Base-by-base conservation (phyloP, 1,284 basidiomycete genomes). In the Schizophyllum commune region DNA sequence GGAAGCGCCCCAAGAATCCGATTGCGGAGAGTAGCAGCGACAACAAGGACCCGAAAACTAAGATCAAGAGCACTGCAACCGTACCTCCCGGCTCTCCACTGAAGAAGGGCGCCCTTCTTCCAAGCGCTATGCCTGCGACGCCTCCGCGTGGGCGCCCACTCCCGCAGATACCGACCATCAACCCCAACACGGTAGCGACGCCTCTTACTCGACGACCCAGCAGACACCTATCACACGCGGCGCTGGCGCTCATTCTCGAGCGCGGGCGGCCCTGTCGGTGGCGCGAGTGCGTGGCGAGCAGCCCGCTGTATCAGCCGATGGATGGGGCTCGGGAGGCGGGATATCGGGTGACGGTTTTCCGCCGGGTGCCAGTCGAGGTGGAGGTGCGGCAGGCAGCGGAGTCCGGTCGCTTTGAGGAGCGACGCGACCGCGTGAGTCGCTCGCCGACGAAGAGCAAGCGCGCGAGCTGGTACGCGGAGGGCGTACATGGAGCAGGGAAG, bases 301-400 rank as follows among this genome's bases (percentile, higher is more conserved):
- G 88, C 20, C 92, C 92, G 0, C 74, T 94, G 39, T 89, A 91
- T 72, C 89, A 92, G 68, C 86, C 91, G 32, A 85, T 94, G 77
- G 86, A 90, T 27, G 75, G 80, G 7, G 87, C 91, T 32, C 82
- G 88, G 65, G 79, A 83, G 58, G 76, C 94, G 47, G 92, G 89
- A 1, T 95, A 92, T 68, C 89, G 92, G 67, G 85, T 92, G 4
- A 83, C 85, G 58, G 80, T 94, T 9, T 87, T 88, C 66, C 83
- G 87, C 58, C 81, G 92, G 15, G 92, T 95, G 32, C 89, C 88
- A 9, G 86, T 92, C 68, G 78, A 33, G 82, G 84, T 63, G 84
- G 82, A 20, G 78, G 83, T 63, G 86, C 88, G 69, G 75, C 76
- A 51, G 81, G 83, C 62, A 74, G 69, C 60, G 58, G 69, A 59